phyloP scores from a whole-genome alignment of 441 rosid species.

The Pelargonium myrrhifolium region DNA sequence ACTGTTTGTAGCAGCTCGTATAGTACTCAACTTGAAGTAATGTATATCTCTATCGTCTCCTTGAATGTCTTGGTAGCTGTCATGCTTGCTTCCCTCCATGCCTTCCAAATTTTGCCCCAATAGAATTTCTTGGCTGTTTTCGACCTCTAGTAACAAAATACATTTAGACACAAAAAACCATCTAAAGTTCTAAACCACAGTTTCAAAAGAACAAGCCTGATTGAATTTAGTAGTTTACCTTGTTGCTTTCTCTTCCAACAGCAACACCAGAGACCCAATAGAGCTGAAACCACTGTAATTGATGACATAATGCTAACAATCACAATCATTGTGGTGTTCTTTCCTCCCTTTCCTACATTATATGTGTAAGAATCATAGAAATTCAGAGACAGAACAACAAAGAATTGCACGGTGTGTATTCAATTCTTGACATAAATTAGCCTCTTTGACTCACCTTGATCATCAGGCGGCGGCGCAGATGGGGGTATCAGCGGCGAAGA shows the following conservation, averaged over 20 bases:
- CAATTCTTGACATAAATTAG: neutral
- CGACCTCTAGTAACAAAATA: neutral
- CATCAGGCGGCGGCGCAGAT: neutral
- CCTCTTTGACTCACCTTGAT: neutral
- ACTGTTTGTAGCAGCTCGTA: constrained; percentile 30
- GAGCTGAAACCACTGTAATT: neutral
- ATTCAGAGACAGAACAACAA: neutral
- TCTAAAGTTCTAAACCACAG: neutral
- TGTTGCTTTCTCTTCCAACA: constrained; percentile 8
- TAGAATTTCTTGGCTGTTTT: constrained; percentile 4
- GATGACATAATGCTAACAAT: neutral
- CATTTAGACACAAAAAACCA: neutral
- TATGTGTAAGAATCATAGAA: no score
- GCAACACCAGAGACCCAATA: neutral
- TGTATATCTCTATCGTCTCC: constrained; percentile 17
- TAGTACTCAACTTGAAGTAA: constrained; percentile 28
- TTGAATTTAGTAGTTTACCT: neutral
- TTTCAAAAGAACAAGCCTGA: neutral
- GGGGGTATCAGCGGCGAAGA: neutral
- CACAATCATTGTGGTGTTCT: neutral
- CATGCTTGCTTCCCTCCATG: neutral
- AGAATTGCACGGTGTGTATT: neutral
- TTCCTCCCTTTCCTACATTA: constrained; percentile 1
- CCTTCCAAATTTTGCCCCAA: neutral
- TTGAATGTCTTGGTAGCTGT: neutral